Percentiles rank a stretch among this genome's conserved stretches.
These are phyloP conservation scores for Macadamia tetraphylla DNA, from an alignment of 164 flowering plant species.

Conservation along the genomic window DNA sequence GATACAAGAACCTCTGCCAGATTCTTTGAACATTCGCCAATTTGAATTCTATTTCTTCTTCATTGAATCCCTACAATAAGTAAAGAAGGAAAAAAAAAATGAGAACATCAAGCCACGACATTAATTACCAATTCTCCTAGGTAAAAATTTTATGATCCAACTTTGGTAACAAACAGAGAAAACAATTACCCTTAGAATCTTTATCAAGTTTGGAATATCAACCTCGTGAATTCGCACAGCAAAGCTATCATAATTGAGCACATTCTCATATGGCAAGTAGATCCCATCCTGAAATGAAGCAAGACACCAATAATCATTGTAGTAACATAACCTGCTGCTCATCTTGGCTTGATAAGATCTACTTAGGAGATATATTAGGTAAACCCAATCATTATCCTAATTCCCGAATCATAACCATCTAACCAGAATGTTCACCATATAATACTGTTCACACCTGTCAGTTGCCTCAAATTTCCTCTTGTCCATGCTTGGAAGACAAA, in stretches of 20 bases:
- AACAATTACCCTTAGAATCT: constrained; percentile 68
- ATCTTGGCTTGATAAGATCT: neutral
- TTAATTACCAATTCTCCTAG: neutral
- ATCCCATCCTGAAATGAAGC: constrained; percentile 74
- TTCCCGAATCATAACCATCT: neutral
- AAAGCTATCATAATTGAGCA: constrained; percentile 87
- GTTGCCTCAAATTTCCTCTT: neutral
- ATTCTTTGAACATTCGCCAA: constrained; percentile 70
- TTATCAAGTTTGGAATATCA: constrained; percentile 77
- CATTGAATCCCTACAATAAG: constrained; percentile 54
- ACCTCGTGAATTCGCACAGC: constrained; percentile 83
- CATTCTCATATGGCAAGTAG: constrained; percentile 86
- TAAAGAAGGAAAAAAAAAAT: neutral
- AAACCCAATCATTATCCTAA: too few relatives aligned
- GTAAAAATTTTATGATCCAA: neutral
- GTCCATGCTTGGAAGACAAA: neutral
- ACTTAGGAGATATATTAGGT: neutral
- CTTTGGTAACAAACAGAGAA: constrained; percentile 2
- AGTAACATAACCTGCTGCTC: neutral
- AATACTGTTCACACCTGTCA: neutral
- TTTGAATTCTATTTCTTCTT: constrained; percentile 69
- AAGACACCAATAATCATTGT: neutral
- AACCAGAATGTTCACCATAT: neutral
- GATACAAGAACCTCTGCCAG: constrained; percentile 89
- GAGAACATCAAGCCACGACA: neutral